Conservation (phyloP, 148 eudicot genomes). For the Diospyros kaki region DNA sequence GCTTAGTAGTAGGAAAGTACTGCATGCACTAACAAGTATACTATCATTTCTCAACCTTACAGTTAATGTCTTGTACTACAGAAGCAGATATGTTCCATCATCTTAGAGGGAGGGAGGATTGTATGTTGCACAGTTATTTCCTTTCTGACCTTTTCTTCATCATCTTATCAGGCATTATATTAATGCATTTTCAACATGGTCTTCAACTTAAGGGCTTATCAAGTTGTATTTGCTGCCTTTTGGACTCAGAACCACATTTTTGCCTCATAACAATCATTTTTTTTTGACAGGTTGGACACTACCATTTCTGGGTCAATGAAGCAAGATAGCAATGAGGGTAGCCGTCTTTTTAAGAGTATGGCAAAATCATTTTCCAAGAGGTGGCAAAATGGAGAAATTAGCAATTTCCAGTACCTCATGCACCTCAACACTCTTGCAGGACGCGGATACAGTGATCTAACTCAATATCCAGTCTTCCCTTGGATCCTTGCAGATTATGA, state of each 20-base stretch:
- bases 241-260: neutral
- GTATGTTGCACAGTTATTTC: neutral
- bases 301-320: slow-evolving; percentile 88
- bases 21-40: neutral
- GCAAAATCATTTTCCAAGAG: slow-evolving; percentile 98
- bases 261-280: slow-evolving; percentile 6
- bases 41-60: neutral
- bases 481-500: slow-evolving; percentile 98
- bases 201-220: neutral
- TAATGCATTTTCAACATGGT: neutral
- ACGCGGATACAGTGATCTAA: slow-evolving; percentile 98
- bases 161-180: neutral
- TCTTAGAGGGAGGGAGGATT: no score
- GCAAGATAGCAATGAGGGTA: slow-evolving; percentile 89
- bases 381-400: slow-evolving; percentile 99
- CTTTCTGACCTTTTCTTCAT: neutral
- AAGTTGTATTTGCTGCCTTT: neutral
- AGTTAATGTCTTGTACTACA: neutral
- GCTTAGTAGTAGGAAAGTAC: neutral
- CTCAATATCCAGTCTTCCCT: slow-evolving; percentile 98
- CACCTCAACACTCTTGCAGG: slow-evolving; percentile 99
- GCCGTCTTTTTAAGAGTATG: slow-evolving; percentile 90
- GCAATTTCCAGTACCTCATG: slow-evolving; percentile 99
- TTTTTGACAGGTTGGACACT: slow-evolving; percentile 83
- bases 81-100: neutral